Conservation (phyloP, 768 basidiomycete species). For the Amanita jacksonii region DNA sequence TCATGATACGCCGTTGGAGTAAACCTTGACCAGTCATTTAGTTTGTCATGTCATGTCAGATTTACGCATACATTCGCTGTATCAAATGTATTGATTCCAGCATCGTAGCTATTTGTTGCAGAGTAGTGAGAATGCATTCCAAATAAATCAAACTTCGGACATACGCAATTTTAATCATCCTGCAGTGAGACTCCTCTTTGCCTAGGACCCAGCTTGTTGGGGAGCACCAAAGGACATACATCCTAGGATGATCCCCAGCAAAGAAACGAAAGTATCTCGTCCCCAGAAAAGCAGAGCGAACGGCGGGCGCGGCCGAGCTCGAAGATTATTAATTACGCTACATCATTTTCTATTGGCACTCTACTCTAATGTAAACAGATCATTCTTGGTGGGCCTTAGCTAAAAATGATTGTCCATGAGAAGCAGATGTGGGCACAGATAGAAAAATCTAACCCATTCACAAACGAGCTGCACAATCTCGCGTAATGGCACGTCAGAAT, state of each 20-base stretch:
- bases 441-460: too few species aligned
- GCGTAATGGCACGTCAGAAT: slow-evolving; percentile 9
- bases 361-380: too few species aligned
- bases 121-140: neutral
- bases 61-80: neutral
- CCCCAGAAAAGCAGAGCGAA: too few species aligned
- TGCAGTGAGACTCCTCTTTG: neutral
- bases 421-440: too few species aligned
- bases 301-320: too few species aligned
- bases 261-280: too few species aligned
- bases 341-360: too few species aligned
- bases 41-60: neutral
- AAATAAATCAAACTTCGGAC: too few species aligned
- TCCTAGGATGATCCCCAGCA: neutral
- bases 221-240: slow-evolving; percentile 1
- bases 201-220: neutral
- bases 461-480: too few species aligned
- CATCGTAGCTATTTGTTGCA: neutral
- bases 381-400: too few species aligned
- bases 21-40: neutral
- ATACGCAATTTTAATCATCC: neutral
- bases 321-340: too few species aligned
- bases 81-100: neutral
- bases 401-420: too few species aligned
- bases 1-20: neutral